Evolutionary conservation across 2,329 filamentous ascomycete genomes (phyloP).

Genomic region (Apiospora koreana): DNA sequence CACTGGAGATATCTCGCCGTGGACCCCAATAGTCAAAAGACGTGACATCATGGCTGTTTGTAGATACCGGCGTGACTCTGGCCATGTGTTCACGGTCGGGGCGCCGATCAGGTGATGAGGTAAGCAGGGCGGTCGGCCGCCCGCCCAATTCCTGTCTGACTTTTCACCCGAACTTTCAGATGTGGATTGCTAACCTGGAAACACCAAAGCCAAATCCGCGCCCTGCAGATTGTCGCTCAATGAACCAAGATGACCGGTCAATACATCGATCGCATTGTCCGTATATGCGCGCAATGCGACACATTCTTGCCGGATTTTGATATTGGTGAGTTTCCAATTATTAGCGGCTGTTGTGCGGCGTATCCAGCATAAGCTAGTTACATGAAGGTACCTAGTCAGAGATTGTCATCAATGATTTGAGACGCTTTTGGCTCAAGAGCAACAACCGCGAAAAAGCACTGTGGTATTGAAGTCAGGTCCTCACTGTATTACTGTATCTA

Average conservation of each 20-base stretch:
- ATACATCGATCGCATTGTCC: neutral
- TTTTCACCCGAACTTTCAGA: slow-evolving; percentile 6
- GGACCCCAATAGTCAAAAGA: neutral
- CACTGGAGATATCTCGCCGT: neutral
- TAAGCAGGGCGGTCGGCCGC: neutral
- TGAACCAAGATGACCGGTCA: neutral
- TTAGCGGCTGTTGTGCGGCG: no score
- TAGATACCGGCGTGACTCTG: neutral
- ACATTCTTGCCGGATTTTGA: no score
- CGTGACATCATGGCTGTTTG: neutral
- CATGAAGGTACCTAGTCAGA: neutral
- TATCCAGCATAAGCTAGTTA: no score
- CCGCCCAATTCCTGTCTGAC: neutral
- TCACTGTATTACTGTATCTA: neutral
- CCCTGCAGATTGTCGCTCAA: neutral
- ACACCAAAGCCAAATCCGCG: neutral
- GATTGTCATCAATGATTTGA: neutral
- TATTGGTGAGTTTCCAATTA: neutral
- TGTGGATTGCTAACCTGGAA: neutral
- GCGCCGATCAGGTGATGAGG: neutral
- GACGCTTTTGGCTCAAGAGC: neutral
- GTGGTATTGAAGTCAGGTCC: neutral
- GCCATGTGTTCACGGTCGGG: neutral
- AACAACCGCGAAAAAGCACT: neutral
- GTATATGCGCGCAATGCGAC: no score